Evolutionary conservation across 306 rosid species (phyloP).

Genomic region (Citrullus mucosospermus): DNA sequence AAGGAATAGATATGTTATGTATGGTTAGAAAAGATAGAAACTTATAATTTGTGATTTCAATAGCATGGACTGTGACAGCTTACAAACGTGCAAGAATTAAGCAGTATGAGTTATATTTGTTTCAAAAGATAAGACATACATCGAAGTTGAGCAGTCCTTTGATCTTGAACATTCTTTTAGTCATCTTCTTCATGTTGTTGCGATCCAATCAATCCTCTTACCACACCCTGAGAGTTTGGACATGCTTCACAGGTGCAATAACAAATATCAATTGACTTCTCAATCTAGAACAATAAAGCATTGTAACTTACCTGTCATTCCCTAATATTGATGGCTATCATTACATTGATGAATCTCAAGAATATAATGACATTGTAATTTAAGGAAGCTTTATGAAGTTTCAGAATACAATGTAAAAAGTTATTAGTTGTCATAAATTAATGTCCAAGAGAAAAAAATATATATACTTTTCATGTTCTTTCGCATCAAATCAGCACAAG

Average conservation of each 20-base stretch:
- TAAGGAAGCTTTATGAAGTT: background rate
- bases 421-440: background rate
- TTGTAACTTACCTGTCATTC: background rate
- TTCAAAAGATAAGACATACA: background rate
- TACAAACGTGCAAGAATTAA: background rate
- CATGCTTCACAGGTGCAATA: background rate
- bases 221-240: background rate
- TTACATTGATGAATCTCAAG: background rate
- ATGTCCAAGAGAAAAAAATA: background rate
- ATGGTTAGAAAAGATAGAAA: background rate
- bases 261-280: background rate
- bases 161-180: constrained; percentile 5
- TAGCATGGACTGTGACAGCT: background rate
- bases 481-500: background rate
- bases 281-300: background rate
- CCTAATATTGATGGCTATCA: background rate
- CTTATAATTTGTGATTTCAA: background rate
- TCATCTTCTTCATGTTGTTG: background rate
- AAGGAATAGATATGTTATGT: background rate
- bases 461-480: background rate
- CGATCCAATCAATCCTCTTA: background rate
- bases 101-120: background rate
- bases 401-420: background rate
- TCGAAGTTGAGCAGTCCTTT: background rate
- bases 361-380: background rate